Percentiles rank a stretch among this genome's conserved stretches.
Evolutionary conservation across 495 filamentous ascomycete species (phyloP).

Genomic region (Penicillium canariense): DNA sequence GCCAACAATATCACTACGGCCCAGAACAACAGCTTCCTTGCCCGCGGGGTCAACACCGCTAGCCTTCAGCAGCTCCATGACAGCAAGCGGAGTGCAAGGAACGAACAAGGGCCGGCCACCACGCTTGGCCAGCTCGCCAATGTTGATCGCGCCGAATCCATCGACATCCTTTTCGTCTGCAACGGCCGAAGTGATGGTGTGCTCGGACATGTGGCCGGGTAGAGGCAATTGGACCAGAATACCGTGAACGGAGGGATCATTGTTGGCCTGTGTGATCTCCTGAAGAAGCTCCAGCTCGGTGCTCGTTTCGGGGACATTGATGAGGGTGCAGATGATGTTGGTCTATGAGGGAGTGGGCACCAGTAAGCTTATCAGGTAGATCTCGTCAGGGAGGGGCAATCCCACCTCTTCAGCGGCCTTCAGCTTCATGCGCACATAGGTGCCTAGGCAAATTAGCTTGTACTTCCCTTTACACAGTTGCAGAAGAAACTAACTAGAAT

Average conservation of each 20-base stretch:
- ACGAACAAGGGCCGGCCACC: slow-evolving; percentile 83
- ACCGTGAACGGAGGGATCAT: slow-evolving; percentile 83
- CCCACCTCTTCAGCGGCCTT: slow-evolving; percentile 91
- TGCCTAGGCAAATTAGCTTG: slow-evolving; percentile 57
- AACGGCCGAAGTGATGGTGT: slow-evolving; percentile 83
- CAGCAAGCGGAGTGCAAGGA: slow-evolving; percentile 94
- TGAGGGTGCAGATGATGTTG: slow-evolving; percentile 81
- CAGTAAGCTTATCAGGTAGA: slow-evolving; percentile 4
- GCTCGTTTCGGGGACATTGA: slow-evolving; percentile 77
- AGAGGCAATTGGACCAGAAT: slow-evolving; percentile 93
- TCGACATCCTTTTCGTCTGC: slow-evolving; percentile 96
- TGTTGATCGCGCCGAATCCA: slow-evolving; percentile 90
- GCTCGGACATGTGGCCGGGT: slow-evolving; percentile 84
- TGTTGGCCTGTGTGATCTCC: slow-evolving; percentile 76
- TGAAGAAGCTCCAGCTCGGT: slow-evolving; percentile 84
- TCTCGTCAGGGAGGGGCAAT: slow-evolving; percentile 5
- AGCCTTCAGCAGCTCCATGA: slow-evolving; percentile 87
- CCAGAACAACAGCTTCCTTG: slow-evolving; percentile 92
- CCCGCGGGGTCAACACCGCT: slow-evolving; percentile 79
- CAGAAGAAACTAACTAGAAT: slow-evolving; percentile 70
- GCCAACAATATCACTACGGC: slow-evolving; percentile 94
- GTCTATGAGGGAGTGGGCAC: slow-evolving; percentile 51
- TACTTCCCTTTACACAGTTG: not conserved
- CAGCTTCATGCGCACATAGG: slow-evolving; percentile 99
- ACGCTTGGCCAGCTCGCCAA: slow-evolving; percentile 93